These are phyloP conservation scores for Bassia scoparia DNA, from an alignment of 148 eudicot species.

Conservation along the genomic window DNA sequence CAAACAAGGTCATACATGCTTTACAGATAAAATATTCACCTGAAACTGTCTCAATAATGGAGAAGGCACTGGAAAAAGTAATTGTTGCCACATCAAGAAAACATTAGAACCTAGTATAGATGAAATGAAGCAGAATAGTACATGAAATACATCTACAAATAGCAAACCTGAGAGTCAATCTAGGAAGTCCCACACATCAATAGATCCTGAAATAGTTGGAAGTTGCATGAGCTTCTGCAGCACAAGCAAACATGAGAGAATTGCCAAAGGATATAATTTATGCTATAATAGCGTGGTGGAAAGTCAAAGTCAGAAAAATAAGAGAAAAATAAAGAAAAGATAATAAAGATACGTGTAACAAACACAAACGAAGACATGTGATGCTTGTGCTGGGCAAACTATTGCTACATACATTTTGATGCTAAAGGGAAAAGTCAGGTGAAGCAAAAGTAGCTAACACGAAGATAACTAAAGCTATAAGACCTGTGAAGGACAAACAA, in stretches of 20 bases:
- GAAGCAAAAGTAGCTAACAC: too few relatives aligned
- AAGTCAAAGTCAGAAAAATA: not conserved
- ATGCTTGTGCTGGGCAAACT: not conserved
- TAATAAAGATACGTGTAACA: not conserved
- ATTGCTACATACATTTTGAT: not conserved
- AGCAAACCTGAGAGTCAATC: slow-evolving; percentile 95
- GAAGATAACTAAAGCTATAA: too few relatives aligned
- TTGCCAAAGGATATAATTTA: slow-evolving; percentile 11
- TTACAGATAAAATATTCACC: slow-evolving; percentile 42
- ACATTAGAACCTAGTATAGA: slow-evolving; percentile 18
- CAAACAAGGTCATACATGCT: not conserved
- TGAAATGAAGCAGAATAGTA: slow-evolving; percentile 5
- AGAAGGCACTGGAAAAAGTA: slow-evolving; percentile 75
- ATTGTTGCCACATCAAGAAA: slow-evolving; percentile 61
- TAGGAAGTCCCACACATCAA: slow-evolving; percentile 99
- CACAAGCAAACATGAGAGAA: slow-evolving; percentile 18
- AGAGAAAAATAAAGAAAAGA: not conserved
- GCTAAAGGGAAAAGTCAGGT: too few relatives aligned
- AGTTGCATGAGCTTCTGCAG: slow-evolving; percentile 88
- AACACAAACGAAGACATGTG: not conserved
- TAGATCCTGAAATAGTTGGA: slow-evolving; percentile 84
- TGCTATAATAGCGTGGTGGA: not conserved
- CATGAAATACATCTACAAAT: slow-evolving; percentile 3
- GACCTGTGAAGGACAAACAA: too few relatives aligned
- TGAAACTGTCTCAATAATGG: slow-evolving; percentile 76